Percentiles rank a stretch among this genome's conserved stretches.
Evolutionary conservation across 2,329 filamentous ascomycete species (phyloP).

Genomic region (Venturia carpophila): DNA sequence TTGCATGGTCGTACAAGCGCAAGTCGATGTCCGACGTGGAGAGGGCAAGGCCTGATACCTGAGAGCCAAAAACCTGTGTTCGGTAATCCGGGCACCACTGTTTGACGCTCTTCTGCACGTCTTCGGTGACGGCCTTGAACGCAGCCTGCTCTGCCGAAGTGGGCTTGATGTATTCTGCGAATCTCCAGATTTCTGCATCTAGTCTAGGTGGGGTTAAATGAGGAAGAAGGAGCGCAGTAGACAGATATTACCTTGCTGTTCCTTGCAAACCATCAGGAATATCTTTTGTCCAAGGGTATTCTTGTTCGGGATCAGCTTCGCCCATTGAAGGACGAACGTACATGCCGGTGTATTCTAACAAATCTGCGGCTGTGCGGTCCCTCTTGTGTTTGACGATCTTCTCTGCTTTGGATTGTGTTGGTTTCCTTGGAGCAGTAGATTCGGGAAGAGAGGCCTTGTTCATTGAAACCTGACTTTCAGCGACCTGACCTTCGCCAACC

Average conservation of each 20-base stretch:
- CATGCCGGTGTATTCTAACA: neutral
- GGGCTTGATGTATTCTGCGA: conserved; percentile 17
- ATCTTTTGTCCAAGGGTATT: conserved; percentile 4
- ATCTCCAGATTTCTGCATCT: conserved; percentile 16
- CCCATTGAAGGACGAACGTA: conserved; percentile 1
- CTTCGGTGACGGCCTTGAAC: neutral
- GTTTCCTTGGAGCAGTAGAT: neutral
- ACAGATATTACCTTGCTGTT: neutral
- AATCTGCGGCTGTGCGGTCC: neutral
- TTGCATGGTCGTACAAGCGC: conserved; percentile 29
- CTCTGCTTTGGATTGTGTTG: neutral
- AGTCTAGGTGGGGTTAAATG: neutral
- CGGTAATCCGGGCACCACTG: conserved; percentile 23
- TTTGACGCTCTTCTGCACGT: neutral
- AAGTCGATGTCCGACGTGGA: conserved; percentile 49
- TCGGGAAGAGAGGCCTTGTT: neutral
- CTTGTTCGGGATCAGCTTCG: neutral
- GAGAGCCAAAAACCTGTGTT: conserved; percentile 46
- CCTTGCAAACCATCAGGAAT: neutral
- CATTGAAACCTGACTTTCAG: neutral
- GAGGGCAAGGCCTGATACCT: conserved; percentile 44
- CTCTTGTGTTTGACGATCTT: neutral
- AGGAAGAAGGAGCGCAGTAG: neutral
- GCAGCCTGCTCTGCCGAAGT: conserved; percentile 16
- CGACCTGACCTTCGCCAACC: neutral